These are phyloP conservation scores for Cladosporium sp. DNA, from an alignment of 2,329 filamentous ascomycete species.

Conservation along the genomic window DNA sequence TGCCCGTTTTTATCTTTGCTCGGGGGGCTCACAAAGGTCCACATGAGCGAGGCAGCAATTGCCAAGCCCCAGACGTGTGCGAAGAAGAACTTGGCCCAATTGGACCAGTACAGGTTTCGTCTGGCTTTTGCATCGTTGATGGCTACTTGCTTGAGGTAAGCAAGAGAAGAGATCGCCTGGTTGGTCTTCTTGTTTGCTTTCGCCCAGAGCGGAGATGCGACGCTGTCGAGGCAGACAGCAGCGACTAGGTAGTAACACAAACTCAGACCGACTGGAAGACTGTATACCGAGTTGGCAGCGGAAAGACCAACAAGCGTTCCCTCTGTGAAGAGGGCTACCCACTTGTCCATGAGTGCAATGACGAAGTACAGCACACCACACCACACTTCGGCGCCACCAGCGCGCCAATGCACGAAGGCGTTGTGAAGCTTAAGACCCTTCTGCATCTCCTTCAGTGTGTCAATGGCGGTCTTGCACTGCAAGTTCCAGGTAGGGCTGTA, in stretches of 20 bases:
- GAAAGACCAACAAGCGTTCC: slow-evolving; percentile 42
- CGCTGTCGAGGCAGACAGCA: slow-evolving; percentile 57
- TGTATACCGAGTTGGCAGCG: slow-evolving; percentile 37
- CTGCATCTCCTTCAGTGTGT: slow-evolving; percentile 54
- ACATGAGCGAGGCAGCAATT: slow-evolving; percentile 52
- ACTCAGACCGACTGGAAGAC: slow-evolving; percentile 55
- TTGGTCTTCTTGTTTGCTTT: slow-evolving; percentile 25
- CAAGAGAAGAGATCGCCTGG: slow-evolving; percentile 24
- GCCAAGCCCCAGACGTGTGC: slow-evolving; percentile 56
- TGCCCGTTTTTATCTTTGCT: background rate
- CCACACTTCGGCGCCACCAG: slow-evolving; percentile 55
- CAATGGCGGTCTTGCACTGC: slow-evolving; percentile 56
- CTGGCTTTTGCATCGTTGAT: slow-evolving; percentile 49
- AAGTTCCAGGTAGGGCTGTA: slow-evolving; percentile 60
- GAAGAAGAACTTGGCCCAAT: slow-evolving; percentile 51
- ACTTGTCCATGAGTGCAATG: slow-evolving; percentile 57
- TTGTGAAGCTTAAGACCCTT: slow-evolving; percentile 58
- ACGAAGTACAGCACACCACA: slow-evolving; percentile 57
- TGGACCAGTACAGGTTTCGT: slow-evolving; percentile 53
- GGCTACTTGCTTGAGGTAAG: slow-evolving; percentile 44
- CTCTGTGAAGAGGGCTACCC: slow-evolving; percentile 52
- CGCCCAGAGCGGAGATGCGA: slow-evolving; percentile 31
- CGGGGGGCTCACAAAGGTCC: slow-evolving; percentile 47
- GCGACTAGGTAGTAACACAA: slow-evolving; percentile 59
- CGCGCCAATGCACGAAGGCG: slow-evolving; percentile 60